Evolutionary conservation across 441 rosid species (phyloP), one percentile per base, ranked within the genome.

Genomic region (Metrosideros polymorpha): DNA sequence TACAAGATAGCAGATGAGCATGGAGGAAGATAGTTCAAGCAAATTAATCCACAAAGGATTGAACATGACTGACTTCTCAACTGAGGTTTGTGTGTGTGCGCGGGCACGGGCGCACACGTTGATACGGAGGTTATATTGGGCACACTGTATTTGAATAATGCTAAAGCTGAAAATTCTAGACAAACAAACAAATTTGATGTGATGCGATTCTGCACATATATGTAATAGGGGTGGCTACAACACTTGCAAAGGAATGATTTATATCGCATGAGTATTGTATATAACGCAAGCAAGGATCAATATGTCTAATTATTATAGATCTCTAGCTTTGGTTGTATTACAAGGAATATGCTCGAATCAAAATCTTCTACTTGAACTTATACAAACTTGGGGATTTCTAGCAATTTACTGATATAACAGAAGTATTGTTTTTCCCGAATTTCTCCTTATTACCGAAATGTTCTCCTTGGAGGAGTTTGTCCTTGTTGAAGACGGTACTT

Each of bases 401-500:
- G n/a, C 66, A 12, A 57, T 57, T 13, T 57, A 57, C 7, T 1
- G 4, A 0, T 13, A 1, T 29, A 3, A 6, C 66, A n/a, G 32
- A 13, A 57, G 4, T 6, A 2, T n/a, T 18, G 4, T 6, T 57
- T n/a, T 57, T 57, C 0, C 1, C 0, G 0, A 3, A 13, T 57
- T 57, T 0, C 0, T 5, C 0, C 4, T 12, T 3, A 17, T 18
- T 3, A 6, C 1, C 32, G 0, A 13, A 6, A 57, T n/a, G 2
- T 57, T 57, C 0, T 3, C 1, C 35, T 19, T 0, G 1, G 18
- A 57, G 35, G 66, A 13, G 66, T 57, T 57, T 0, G 0, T 13
- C 9, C 0, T 0, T 3, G 1, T n/a, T n/a, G 32, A 57, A 57
- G 66, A 29, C 0, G 0, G 2, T 57, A 57, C 66, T 4, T 13